Evolutionary conservation across 495 filamentous ascomycete species (phyloP), one percentile per base, ranked within the genome.

Genomic region (Parachaetomium inaequale): DNA sequence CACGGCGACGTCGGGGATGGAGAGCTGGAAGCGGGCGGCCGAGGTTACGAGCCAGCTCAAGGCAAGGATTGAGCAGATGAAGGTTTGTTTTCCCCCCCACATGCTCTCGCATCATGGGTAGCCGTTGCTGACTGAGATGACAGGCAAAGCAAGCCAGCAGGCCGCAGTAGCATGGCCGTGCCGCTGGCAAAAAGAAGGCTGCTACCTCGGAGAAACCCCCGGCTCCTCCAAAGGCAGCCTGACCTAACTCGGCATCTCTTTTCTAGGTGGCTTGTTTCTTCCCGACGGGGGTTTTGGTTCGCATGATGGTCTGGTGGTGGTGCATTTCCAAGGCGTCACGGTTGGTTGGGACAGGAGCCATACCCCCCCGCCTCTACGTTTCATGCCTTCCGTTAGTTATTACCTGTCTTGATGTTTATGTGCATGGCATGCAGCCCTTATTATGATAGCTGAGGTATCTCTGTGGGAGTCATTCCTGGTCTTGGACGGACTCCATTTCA

Each of bases 21-120:
- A 97, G 76, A 97, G 91, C 72, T 99, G 94, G 92, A 95, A 93
- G 79, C 79, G 95, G 66, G 95, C 95, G 31, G 94, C 94, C n/a
- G 95, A 99, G 78, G 95, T 99, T 12, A 99, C 95, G 43, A 97
- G 90, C 74, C 92, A 94, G 74, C 76, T 99, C 69, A 99, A 98
- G 80, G 88, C 92, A 46, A 84, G 93, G 74, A 99, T 99, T 74
- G 95, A 99, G 81, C 77, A 78, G 72, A 85, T 85, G 82, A 85
- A 85, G 79, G 82, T 82, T 72, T 59, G 69, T 67, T 6, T 17
- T n/a, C 3, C 15, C 5, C 19, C 25, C 25, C 15, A 11, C 0
- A 11, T 47, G 7, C n/a, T n/a, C 15, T 29, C 36, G 1, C 34
- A 12, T 23, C n/a, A n/a, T 11, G n/a, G 1, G 19, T 38, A 12